Evolutionary conservation across 2,329 filamentous ascomycete species (phyloP).

Genomic region (Aspergillus spinulosporus): DNA sequence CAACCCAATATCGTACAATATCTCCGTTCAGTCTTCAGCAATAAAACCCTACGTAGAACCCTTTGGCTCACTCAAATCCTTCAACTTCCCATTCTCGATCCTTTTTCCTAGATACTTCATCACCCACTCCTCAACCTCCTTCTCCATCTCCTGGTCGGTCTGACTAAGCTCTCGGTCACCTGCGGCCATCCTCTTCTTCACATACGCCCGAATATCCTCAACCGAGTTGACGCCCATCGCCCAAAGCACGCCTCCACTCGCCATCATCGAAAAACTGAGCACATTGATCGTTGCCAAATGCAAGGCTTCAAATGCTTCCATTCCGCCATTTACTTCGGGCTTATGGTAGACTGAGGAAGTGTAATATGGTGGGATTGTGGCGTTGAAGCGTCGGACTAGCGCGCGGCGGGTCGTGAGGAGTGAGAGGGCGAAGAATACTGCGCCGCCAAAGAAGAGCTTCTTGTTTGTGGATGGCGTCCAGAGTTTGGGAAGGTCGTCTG

Average conservation of each 20-base stretch:
- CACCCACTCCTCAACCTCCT: constrained; percentile 57
- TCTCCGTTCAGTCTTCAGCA: background rate
- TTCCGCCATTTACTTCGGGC: constrained; percentile 58
- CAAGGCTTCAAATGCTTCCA: constrained; percentile 80
- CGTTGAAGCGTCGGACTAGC: constrained; percentile 62
- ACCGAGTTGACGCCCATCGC: constrained; percentile 72
- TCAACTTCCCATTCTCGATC: constrained; percentile 49
- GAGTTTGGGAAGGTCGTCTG: constrained; percentile 18
- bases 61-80: constrained; percentile 40
- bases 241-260: constrained; percentile 71
- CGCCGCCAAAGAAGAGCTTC: constrained; percentile 69
- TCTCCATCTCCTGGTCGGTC: constrained; percentile 50
- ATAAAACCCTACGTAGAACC: constrained; percentile 12
- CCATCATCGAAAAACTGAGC: constrained; percentile 70
- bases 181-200: constrained; percentile 59
- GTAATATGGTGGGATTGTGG: constrained; percentile 71
- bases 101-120: constrained; percentile 47
- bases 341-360: constrained; percentile 48
- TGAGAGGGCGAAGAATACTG: constrained; percentile 72
- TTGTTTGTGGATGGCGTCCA: constrained; percentile 30
- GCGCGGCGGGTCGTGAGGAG: constrained; percentile 70
- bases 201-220: constrained; percentile 63
- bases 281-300: constrained; percentile 87
- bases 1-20: constrained; percentile 7
- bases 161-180: constrained; percentile 44